Percentiles rank a stretch among this genome's conserved stretches.
phyloP scores from a whole-genome alignment of 805 yeast species.

The Metschnikowia santaceciliae region DNA sequence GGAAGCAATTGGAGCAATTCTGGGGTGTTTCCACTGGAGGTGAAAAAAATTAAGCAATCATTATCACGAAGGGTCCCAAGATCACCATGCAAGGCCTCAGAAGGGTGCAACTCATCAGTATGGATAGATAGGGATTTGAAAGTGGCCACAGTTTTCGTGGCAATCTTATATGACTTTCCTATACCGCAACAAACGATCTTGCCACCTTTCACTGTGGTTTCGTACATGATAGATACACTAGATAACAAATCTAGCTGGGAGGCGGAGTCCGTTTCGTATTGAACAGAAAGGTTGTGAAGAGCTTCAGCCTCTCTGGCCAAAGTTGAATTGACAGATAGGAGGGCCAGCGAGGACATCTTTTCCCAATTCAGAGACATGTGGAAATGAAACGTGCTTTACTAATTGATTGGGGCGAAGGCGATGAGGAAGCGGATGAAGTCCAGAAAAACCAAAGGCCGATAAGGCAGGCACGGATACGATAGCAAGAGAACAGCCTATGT shows the following conservation, averaged over 20 bases:
- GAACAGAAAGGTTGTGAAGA: slow-evolving; percentile 39
- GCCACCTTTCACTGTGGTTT: slow-evolving; percentile 41
- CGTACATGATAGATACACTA: slow-evolving; percentile 39
- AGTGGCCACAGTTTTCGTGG: slow-evolving; percentile 75
- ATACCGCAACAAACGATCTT: slow-evolving; percentile 77
- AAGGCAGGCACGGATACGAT: too few species aligned
- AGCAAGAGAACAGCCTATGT: not conserved
- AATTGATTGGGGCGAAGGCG: not conserved
- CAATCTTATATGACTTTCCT: slow-evolving; percentile 82
- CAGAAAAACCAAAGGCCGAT: not conserved
- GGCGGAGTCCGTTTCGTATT: slow-evolving; percentile 43
- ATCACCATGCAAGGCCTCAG: slow-evolving; percentile 90
- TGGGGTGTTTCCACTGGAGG: slow-evolving; percentile 81
- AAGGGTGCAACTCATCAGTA: slow-evolving; percentile 68
- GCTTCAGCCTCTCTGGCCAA: slow-evolving; percentile 48
- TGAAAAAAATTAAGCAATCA: slow-evolving; percentile 60
- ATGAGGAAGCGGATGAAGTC: not conserved
- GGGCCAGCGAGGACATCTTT: slow-evolving; percentile 17
- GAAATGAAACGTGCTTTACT: not conserved
- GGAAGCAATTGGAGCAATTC: slow-evolving; percentile 60
- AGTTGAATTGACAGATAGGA: slow-evolving; percentile 37
- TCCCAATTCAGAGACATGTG: slow-evolving; percentile 9
- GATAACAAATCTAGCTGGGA: slow-evolving; percentile 41
- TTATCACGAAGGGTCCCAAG: slow-evolving; percentile 63
- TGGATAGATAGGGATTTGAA: slow-evolving; percentile 73